These are phyloP conservation scores for Galium porrigens DNA, from an alignment of 305 asterid genomes.

Conservation along the genomic window DNA sequence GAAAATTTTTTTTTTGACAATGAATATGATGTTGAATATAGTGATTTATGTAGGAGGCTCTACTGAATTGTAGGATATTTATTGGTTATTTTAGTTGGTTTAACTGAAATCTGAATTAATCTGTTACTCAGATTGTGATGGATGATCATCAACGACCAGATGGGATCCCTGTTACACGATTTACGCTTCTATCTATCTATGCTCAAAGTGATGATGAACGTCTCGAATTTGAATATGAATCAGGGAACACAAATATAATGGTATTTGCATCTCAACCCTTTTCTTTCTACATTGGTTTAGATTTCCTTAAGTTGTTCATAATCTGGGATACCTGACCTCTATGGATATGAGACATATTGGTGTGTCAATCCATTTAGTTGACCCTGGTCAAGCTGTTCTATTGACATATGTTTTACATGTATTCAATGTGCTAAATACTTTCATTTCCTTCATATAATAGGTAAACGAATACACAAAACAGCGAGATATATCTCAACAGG, in stretches of 20 bases:
- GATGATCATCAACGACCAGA: conserved; percentile 90
- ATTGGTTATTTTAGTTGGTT: not conserved
- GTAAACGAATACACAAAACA: conserved; percentile 56
- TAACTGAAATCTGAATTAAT: not conserved
- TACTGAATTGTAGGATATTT: not conserved
- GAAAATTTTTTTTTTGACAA: not conserved
- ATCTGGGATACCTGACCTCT: conserved; percentile 1
- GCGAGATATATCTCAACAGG: conserved; percentile 79
- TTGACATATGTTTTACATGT: conserved; percentile 3
- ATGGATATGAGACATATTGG: not conserved
- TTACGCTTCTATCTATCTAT: conserved; percentile 73
- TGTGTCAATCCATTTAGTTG: not conserved
- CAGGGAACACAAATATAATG: conserved; percentile 79
- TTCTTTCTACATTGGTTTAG: conserved; percentile 2
- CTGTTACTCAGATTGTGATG: conserved; percentile 65
- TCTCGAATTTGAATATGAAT: conserved; percentile 92
- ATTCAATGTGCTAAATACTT: not conserved
- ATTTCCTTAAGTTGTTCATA: conserved; percentile 7
- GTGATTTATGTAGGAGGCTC: not conserved
- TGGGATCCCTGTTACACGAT: conserved; percentile 84
- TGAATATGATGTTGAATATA: not conserved
- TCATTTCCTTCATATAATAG: conserved; percentile 27
- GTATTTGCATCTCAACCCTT: conserved; percentile 26
- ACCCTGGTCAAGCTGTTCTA: not conserved
- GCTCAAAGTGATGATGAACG: conserved; percentile 75